Conservation (phyloP, 1,284 basidiomycete species). For the Sphagnurus paluster region DNA sequence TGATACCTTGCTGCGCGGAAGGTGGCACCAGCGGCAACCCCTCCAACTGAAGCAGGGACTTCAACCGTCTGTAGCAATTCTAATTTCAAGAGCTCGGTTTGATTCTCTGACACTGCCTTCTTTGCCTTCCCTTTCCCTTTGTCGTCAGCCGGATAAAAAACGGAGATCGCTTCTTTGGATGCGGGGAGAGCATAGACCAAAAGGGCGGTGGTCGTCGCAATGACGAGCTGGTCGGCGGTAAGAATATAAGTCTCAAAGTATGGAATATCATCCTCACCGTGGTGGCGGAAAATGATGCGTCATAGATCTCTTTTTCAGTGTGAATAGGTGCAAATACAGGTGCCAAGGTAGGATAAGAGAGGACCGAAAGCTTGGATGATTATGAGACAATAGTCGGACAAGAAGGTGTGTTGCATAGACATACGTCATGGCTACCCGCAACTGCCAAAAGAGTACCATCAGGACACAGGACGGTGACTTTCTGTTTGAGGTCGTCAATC, state of each 20-base stretch:
- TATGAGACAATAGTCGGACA: constrained; percentile 5
- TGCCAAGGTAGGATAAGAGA: constrained; percentile 66
- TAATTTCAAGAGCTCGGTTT: constrained; percentile 31
- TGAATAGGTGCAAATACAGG: constrained; percentile 49
- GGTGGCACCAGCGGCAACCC: constrained; percentile 50
- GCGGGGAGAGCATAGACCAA: constrained; percentile 55
- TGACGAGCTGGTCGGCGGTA: constrained; percentile 57
- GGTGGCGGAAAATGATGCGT: constrained; percentile 62
- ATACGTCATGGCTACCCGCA: constrained; percentile 65
- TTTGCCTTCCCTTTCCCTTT: constrained; percentile 51
- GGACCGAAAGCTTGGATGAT: constrained; percentile 59
- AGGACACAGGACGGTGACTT: constrained; percentile 75
- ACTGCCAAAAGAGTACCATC: constrained; percentile 60
- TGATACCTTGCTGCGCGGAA: constrained; percentile 77
- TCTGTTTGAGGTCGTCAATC: constrained; percentile 43
- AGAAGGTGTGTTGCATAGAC: constrained; percentile 21
- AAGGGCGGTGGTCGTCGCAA: constrained; percentile 64
- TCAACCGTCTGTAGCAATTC: constrained; percentile 52
- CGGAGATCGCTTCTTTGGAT: constrained; percentile 9
- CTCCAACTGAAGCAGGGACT: constrained; percentile 51
- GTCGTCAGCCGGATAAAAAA: too few relatives aligned
- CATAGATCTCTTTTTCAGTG: constrained; percentile 72
- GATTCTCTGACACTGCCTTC: constrained; percentile 17
- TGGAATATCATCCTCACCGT: constrained; percentile 22
- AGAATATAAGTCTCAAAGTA: not conserved